These are phyloP conservation scores for Clitoria ternatea DNA, from an alignment of 306 rosid species.

Conservation along the genomic window DNA sequence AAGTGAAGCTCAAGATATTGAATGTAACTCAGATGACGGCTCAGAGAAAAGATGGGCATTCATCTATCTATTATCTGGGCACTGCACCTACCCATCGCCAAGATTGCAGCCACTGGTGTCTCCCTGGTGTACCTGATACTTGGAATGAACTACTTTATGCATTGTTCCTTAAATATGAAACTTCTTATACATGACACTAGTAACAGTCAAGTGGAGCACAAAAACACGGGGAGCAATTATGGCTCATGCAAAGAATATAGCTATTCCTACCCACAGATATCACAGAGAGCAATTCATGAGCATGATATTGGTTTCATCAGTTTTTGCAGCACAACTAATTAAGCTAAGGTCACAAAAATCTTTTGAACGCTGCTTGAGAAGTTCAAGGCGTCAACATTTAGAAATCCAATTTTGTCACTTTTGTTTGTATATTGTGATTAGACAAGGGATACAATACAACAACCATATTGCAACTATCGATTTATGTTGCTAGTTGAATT, in stretches of 20 bases:
- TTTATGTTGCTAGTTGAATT: slow-evolving; percentile 1
- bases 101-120: slow-evolving; percentile 97
- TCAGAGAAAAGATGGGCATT: slow-evolving; percentile 81
- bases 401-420: neutral
- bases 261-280: neutral
- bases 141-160: slow-evolving; percentile 90
- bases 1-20: slow-evolving; percentile 39
- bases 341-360: no score
- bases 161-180: slow-evolving; percentile 40
- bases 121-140: slow-evolving; percentile 90
- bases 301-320: neutral
- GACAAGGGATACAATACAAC: neutral
- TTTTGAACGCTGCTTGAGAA: no score
- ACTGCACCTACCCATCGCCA: slow-evolving; percentile 60
- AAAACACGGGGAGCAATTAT: neutral
- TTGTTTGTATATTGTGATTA: neutral
- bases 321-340: no score
- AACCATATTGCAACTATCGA: neutral
- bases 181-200: slow-evolving; percentile 17
- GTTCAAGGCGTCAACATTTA: neutral
- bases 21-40: slow-evolving; percentile 70
- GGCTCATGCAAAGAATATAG: neutral
- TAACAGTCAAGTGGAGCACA: neutral
- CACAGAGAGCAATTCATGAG: neutral
- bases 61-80: slow-evolving; percentile 64